Base-by-base conservation (phyloP, 768 basidiomycete species). In the Collybia sordida region DNA sequence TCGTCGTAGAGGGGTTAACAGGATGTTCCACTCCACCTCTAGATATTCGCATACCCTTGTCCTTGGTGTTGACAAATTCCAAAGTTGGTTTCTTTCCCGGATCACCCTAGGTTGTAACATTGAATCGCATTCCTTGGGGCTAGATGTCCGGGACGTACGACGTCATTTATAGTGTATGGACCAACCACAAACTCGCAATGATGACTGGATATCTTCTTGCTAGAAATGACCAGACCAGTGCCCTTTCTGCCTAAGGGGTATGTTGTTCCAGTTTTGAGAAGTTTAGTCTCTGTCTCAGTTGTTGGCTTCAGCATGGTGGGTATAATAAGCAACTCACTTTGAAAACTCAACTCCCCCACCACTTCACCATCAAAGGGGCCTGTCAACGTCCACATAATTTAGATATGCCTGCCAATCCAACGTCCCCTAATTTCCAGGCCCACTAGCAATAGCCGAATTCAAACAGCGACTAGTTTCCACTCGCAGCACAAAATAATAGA, bases 201-300 rank as follows among this genome's bases (percentile, higher is more conserved):
- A 18, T 79, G 69, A 23, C 75, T 72, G 0, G 88, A 90, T 40
- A 92, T 73, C 60, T 81, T 85, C 59, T 82, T 83, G 67, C 73
- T 75, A 51, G 77, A 77, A 40, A 90, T 66, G 3, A 73, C 23
- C 1, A 91, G 67, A 0, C 71, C 70, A 37, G 66, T 65, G 1
- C 74, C 79, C 64, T 80, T 85, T 36, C 89, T 73, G 14, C 87
- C 86, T 0, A 90, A 55, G 0, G 58, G 31, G 49, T 88, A 83
- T 11, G 69, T 70, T 31, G 65, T 73, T 14, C 78, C 78, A 1
- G 85, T 72, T 62, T 85, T 88, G 38, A 91, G 70, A 18, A 89
- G 64, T 60, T 88, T 90, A 11, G 55, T 51, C 52, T 70, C 70
- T 72, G 50, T 17, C 14, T 22, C 25, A 25, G 31, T 47, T 7